Evolutionary conservation across 331 rosid species (phyloP).

Genomic region (Prunus yedoensis): DNA sequence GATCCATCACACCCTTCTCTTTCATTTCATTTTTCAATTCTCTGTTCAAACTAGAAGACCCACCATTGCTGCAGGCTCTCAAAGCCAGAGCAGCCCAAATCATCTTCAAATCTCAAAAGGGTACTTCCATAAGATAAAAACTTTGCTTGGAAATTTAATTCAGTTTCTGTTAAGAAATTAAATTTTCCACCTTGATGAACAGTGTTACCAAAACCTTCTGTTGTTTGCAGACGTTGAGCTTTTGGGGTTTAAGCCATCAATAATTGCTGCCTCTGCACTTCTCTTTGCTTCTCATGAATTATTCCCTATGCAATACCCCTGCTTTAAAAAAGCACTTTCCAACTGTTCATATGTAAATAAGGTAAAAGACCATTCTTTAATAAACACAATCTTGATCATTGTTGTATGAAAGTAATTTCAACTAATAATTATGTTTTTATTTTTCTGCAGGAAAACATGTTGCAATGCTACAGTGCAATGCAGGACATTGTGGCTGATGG

Average conservation of each 20-base stretch:
- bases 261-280: slow-evolving; percentile 75
- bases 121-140: slow-evolving; percentile 26
- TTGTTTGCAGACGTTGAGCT: slow-evolving; percentile 61
- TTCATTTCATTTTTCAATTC: slow-evolving; percentile 62
- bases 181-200: slow-evolving; percentile 8
- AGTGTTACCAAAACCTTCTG: slow-evolving; percentile 8
- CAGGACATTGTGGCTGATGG: slow-evolving; percentile 53
- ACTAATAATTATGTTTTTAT: neutral
- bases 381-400: neutral
- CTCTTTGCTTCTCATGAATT: slow-evolving; percentile 74
- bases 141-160: neutral
- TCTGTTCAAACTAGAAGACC: slow-evolving; percentile 53
- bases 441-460: slow-evolving; percentile 47
- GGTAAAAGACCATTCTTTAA: slow-evolving; percentile 40
- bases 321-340: slow-evolving; percentile 60
- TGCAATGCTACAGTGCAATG: slow-evolving; percentile 56
- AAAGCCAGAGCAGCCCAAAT: slow-evolving; percentile 73
- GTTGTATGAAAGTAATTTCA: neutral
- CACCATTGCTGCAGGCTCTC: slow-evolving; percentile 51
- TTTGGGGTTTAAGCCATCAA: slow-evolving; percentile 79
- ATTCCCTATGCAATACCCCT: slow-evolving; percentile 70
- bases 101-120: slow-evolving; percentile 73
- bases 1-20: slow-evolving; percentile 92
- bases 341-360: slow-evolving; percentile 58
- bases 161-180: neutral